Conservation (phyloP, 2,329 filamentous ascomycete genomes). For the Trichophaea hybrida region DNA sequence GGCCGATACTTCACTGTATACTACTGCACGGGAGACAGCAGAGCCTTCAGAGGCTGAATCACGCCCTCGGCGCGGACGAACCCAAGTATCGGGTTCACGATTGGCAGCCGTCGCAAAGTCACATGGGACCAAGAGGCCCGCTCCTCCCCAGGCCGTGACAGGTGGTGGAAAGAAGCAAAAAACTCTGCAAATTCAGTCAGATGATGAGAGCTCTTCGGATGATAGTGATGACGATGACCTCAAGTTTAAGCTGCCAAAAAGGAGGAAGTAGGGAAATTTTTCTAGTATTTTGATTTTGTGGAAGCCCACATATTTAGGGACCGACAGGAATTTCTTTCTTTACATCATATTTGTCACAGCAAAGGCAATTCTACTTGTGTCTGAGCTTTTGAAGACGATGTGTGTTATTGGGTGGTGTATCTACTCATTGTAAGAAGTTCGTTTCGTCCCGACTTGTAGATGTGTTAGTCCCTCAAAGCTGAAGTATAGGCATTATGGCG, state of each 20-base stretch:
- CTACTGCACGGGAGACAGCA: neutral
- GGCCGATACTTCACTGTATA: neutral
- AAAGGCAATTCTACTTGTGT: neutral
- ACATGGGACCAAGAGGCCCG: slow-evolving; percentile 15
- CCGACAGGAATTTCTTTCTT: no score
- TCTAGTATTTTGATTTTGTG: neutral
- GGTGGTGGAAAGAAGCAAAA: slow-evolving; percentile 24
- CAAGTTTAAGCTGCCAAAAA: slow-evolving; percentile 24
- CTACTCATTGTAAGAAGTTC: slow-evolving; percentile 12
- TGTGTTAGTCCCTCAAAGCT: neutral
- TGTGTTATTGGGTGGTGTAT: slow-evolving; percentile 1
- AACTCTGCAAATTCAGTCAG: slow-evolving; percentile 11
- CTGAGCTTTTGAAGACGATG: neutral
- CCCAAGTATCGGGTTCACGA: neutral
- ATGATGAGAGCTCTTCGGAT: slow-evolving; percentile 22
- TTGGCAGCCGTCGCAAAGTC: neutral
- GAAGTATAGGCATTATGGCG: neutral
- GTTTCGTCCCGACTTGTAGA: slow-evolving; percentile 10
- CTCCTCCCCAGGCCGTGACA: slow-evolving; percentile 7
- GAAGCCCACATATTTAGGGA: neutral
- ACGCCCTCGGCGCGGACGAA: neutral
- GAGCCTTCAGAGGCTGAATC: neutral
- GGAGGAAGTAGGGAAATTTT: slow-evolving; percentile 6
- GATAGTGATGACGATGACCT: slow-evolving; percentile 27
- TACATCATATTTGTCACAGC: no score